Base-by-base conservation (phyloP, 2,329 filamentous ascomycete genomes). In the Huntiella bhutanensis region DNA sequence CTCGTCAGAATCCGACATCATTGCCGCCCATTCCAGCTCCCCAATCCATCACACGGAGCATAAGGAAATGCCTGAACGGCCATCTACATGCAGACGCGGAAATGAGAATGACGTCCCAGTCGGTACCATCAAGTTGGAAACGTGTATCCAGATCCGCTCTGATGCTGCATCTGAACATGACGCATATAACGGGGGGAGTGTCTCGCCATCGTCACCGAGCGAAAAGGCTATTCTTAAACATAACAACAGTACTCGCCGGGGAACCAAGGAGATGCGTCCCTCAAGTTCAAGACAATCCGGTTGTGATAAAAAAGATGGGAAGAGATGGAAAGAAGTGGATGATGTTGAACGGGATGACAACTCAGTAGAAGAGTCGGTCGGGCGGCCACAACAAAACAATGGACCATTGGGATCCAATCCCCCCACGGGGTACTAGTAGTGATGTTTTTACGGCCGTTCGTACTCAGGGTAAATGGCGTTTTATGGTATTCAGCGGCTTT, bases 351-450 rank as follows among this genome's bases (percentile, higher is more conserved):
- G 11, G 5, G 19, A 49, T 32, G 35, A 33, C 5, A 32, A 37
- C 12, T 49, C 48, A 10, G 34, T 49, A 8, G 35, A 44, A 5
- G 48, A 47, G 6, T 37, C 40, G 33, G 36, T 33, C 15, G 32
- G 37, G 13, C 48, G 15, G 13, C 48, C 41, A 36, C 44, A 46
- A n/a, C 35, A 49, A 12, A 40, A 44, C 35, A 46, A 35, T 34
- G 41, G 48, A 3, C 48, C 48, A 10, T 38, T 49, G 16, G 48
- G 48, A 12, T 47, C 48, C 19, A 40, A 49, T 15, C 41, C 48
- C 5, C 40, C 41, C n/a, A 39, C 38, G 12, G 41, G 38, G 17
- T 49, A 38, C 33, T 46, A 17, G 37, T 17, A 17, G 22, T 17
- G 5, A n/a, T 22, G 36, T 28, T 28, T 28, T 10, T 28, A 28